phyloP scores from a whole-genome alignment of 2,329 filamentous ascomycete species.

The Sporothrix mexicana region DNA sequence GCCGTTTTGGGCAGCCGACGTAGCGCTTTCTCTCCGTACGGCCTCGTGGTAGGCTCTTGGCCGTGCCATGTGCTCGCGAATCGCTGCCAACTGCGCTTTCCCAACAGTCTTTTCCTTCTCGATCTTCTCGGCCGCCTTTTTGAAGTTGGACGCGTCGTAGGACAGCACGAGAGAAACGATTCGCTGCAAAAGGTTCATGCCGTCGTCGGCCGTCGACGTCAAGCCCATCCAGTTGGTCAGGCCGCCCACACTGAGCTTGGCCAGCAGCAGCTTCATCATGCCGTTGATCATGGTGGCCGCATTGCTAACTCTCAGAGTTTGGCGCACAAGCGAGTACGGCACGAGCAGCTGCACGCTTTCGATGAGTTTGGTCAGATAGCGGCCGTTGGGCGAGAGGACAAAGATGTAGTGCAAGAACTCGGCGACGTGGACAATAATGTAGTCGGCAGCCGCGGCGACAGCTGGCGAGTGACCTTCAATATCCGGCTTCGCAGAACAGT shows the following conservation, averaged over 20 bases:
- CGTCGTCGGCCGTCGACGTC: slow-evolving; percentile 73
- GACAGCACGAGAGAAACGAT: slow-evolving; percentile 75
- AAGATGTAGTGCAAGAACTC: slow-evolving; percentile 77
- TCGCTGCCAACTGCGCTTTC: slow-evolving; percentile 65
- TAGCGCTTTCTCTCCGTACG: slow-evolving; percentile 61
- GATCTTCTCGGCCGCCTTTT: slow-evolving; percentile 67
- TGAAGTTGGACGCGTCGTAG: slow-evolving; percentile 75
- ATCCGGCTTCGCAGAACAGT: slow-evolving; percentile 64
- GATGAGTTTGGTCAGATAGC: slow-evolving; percentile 72
- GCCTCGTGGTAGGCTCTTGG: slow-evolving; percentile 63
- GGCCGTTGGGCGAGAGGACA: slow-evolving; percentile 75
- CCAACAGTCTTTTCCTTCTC: slow-evolving; percentile 63
- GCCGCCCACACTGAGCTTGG: slow-evolving; percentile 76
- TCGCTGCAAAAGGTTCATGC: slow-evolving; percentile 78
- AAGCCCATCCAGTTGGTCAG: slow-evolving; percentile 81
- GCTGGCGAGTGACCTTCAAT: slow-evolving; percentile 68
- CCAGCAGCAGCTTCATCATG: slow-evolving; percentile 73
- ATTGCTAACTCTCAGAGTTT: slow-evolving; percentile 77
- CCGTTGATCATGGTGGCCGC: slow-evolving; percentile 81
- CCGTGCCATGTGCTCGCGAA: slow-evolving; percentile 63
- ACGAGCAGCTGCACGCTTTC: slow-evolving; percentile 73
- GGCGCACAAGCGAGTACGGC: slow-evolving; percentile 73
- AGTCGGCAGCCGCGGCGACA: slow-evolving; percentile 69
- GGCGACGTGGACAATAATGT: slow-evolving; percentile 71
- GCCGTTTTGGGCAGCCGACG: slow-evolving; percentile 44